Percentiles rank a stretch among this genome's conserved stretches.
Evolutionary conservation across 179 eudicot species (phyloP).

Genomic region (Sideroxylon spinosum): DNA sequence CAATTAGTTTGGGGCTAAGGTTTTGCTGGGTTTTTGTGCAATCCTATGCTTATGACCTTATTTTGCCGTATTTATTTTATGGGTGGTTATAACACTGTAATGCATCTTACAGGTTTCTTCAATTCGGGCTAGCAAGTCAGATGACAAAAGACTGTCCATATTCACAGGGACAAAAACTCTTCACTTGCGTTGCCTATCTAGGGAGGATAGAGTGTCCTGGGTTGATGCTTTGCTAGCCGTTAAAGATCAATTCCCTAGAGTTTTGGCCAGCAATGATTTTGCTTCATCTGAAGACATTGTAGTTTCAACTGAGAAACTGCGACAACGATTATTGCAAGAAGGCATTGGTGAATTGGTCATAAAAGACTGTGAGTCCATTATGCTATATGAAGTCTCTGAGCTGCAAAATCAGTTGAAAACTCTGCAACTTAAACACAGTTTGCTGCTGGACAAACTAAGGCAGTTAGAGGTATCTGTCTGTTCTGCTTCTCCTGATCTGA

Average conservation of each 20-base stretch:
- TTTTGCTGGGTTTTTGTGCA: neutral
- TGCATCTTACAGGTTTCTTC: slow-evolving; percentile 69
- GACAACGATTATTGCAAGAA: slow-evolving; percentile 64
- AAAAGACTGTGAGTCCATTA: slow-evolving; percentile 80
- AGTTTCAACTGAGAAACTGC: slow-evolving; percentile 83
- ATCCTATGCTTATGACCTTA: slow-evolving; percentile 1
- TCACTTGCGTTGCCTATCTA: slow-evolving; percentile 81
- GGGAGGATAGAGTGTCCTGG: slow-evolving; percentile 88
- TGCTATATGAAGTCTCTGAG: slow-evolving; percentile 75
- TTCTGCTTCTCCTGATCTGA: neutral
- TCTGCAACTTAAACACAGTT: slow-evolving; percentile 65
- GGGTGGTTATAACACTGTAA: neutral
- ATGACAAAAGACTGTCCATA: slow-evolving; percentile 84
- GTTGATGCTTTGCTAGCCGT: slow-evolving; percentile 80
- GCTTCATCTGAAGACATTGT: slow-evolving; percentile 66
- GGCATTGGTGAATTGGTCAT: slow-evolving; percentile 60
- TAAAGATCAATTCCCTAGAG: slow-evolving; percentile 85
- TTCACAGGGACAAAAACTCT: slow-evolving; percentile 93
- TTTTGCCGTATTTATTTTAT: neutral
- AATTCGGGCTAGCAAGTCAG: slow-evolving; percentile 94
- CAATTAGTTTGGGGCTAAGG: neutral
- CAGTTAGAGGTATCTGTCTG: slow-evolving; percentile 63
- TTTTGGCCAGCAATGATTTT: slow-evolving; percentile 52
- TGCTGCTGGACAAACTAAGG: slow-evolving; percentile 67
- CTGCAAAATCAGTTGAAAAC: slow-evolving; percentile 63